Evolutionary conservation across 1,284 basidiomycete genomes (phyloP).

Genomic region (Cryptococcus amylolentus): DNA sequence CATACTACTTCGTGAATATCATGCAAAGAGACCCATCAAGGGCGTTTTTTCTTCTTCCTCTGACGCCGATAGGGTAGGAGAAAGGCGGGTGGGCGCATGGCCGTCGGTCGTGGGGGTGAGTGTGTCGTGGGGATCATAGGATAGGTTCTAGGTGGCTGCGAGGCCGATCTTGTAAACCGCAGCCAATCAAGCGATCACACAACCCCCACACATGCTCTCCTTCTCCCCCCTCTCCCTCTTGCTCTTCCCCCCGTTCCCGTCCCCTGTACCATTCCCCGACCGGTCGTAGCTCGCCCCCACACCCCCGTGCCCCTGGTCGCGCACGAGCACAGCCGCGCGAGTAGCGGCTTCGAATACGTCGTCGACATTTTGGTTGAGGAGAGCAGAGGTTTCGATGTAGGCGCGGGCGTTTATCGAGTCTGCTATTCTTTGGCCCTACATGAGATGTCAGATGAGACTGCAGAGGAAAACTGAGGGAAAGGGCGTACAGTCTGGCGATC

Average conservation of each 20-base stretch:
- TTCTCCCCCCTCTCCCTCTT: conserved; percentile 15
- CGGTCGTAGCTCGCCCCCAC: conserved; percentile 32
- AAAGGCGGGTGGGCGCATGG: too few species aligned
- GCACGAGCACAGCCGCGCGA: conserved; percentile 86
- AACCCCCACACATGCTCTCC: conserved; percentile 5
- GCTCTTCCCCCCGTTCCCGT: conserved; percentile 13
- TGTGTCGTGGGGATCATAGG: too few species aligned
- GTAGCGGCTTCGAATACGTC: conserved; percentile 94
- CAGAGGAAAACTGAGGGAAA: not conserved
- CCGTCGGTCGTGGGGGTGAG: too few species aligned
- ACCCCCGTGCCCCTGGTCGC: conserved; percentile 60
- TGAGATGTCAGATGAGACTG: not conserved
- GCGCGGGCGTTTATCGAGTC: conserved; percentile 76
- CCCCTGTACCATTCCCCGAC: conserved; percentile 4
- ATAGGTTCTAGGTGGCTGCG: too few species aligned
- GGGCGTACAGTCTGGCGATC: conserved; percentile 48
- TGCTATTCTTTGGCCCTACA: conserved; percentile 70
- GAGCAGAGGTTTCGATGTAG: conserved; percentile 89
- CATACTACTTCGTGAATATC: too few species aligned
- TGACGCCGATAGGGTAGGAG: too few species aligned
- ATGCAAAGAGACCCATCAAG: too few species aligned
- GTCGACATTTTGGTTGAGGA: conserved; percentile 89
- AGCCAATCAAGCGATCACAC: conserved; percentile 5
- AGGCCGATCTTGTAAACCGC: too few species aligned
- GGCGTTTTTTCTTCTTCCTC: too few species aligned